Percentiles rank a stretch among this genome's conserved stretches.
phyloP scores from a whole-genome alignment of 2,329 filamentous ascomycete genomes.

The Arthrobotrys megalospora region DNA sequence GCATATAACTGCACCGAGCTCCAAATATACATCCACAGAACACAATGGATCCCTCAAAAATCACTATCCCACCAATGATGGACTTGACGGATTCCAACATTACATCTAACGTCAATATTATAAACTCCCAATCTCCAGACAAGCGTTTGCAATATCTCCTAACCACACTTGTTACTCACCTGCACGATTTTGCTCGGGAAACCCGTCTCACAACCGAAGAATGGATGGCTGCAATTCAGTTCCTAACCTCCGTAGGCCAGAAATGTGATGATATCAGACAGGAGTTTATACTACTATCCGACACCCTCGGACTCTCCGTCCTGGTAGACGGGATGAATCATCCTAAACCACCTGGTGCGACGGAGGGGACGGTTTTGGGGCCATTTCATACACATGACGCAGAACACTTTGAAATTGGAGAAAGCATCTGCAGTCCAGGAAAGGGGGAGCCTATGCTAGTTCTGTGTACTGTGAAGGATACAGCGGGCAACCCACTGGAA shows the following conservation, averaged over 20 bases:
- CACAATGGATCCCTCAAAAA: slow-evolving; percentile 69
- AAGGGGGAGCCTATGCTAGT: slow-evolving; percentile 80
- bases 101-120: slow-evolving; percentile 80
- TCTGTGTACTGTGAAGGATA: slow-evolving; percentile 80
- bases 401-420: slow-evolving; percentile 72
- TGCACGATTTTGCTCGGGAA: slow-evolving; percentile 86
- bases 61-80: slow-evolving; percentile 73
- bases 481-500: slow-evolving; percentile 74
- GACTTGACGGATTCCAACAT: slow-evolving; percentile 85
- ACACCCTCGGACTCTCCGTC: slow-evolving; percentile 83
- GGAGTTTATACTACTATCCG: slow-evolving; percentile 87
- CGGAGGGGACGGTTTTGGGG: slow-evolving; percentile 84
- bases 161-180: slow-evolving; percentile 80
- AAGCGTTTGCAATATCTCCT: slow-evolving; percentile 73
- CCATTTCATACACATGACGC: slow-evolving; percentile 89
- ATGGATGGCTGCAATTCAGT: slow-evolving; percentile 82
- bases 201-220: slow-evolving; percentile 81
- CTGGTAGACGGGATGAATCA: slow-evolving; percentile 88
- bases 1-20: not conserved
- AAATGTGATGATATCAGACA: slow-evolving; percentile 80
- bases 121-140: slow-evolving; percentile 80
- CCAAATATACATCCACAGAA: slow-evolving; percentile 62
- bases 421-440: slow-evolving; percentile 77
- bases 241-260: slow-evolving; percentile 80
- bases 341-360: slow-evolving; percentile 79